A percentile compares a stretch with the other conserved stretches of the same genome.
Evolutionary conservation across 176 grass and related monocot genomes (phyloP).

Genomic region (Raddia distichophylla): DNA sequence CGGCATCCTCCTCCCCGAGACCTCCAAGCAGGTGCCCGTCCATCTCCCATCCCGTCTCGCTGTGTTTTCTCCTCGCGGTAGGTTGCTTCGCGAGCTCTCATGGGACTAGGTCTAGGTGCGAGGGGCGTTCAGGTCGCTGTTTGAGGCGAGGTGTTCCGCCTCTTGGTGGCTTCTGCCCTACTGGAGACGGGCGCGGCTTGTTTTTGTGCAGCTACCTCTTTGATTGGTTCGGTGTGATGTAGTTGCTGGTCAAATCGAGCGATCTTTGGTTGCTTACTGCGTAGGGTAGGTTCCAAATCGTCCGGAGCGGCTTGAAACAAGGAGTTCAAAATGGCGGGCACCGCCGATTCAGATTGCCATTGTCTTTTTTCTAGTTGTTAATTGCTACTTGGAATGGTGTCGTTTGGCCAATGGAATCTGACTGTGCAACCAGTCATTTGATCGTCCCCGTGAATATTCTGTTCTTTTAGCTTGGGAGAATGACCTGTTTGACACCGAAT

Average conservation of each 20-base stretch:
- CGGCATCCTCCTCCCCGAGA: slow-evolving; percentile 92
- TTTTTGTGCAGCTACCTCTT: neutral
- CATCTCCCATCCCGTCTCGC: neutral
- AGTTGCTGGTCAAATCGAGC: neutral
- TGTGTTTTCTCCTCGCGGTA: neutral
- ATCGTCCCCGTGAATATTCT: neutral
- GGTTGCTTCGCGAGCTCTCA: neutral
- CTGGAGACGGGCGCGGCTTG: neutral
- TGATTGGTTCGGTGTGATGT: neutral
- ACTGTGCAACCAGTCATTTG: neutral
- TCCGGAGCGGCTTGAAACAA: neutral
- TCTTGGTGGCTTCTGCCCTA: neutral
- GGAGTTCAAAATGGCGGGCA: neutral
- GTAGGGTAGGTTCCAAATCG: neutral
- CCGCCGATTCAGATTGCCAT: neutral
- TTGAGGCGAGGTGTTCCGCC: neutral
- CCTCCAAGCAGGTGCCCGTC: slow-evolving; percentile 70
- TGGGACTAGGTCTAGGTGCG: neutral
- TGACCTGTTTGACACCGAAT: too few relatives aligned
- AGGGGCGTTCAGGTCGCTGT: neutral
- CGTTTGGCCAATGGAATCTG: neutral
- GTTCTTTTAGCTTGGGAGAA: too few relatives aligned
- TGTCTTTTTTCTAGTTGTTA: neutral
- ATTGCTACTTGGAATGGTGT: neutral
- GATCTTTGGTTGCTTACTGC: neutral